phyloP scores from a whole-genome alignment of 371 early-diverging fungal species.

The Funneliformis caledonium region DNA sequence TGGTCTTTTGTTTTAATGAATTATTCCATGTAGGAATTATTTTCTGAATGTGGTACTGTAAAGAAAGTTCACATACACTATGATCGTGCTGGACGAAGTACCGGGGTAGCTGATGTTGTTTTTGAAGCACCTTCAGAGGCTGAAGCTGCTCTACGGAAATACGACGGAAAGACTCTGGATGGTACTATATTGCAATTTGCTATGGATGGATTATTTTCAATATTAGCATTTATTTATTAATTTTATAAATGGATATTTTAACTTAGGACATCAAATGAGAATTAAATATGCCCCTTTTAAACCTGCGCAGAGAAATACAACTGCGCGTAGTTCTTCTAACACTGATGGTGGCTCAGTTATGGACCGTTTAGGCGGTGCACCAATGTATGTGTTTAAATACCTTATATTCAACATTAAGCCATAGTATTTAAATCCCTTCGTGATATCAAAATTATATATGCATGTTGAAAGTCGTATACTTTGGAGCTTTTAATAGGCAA shows the following conservation, averaged over 20 bases:
- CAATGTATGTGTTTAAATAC: slow-evolving; percentile 13
- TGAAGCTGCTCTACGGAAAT: slow-evolving; percentile 57
- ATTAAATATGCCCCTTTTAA: slow-evolving; percentile 31
- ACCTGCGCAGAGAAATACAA: slow-evolving; percentile 15
- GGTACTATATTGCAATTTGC: slow-evolving; percentile 47
- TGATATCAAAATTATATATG: no score
- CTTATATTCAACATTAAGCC: background rate
- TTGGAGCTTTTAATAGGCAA: no score
- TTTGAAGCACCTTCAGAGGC: slow-evolving; percentile 58
- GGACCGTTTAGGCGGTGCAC: slow-evolving; percentile 33
- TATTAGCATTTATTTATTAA: background rate
- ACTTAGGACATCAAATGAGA: slow-evolving; percentile 32
- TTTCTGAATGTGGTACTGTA: slow-evolving; percentile 57
- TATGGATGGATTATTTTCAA: background rate
- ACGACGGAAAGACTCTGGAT: slow-evolving; percentile 66
- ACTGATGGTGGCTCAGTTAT: slow-evolving; percentile 25
- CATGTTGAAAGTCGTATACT: no score
- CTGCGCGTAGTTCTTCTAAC: background rate
- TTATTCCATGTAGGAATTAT: slow-evolving; percentile 52
- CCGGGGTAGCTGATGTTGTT: slow-evolving; percentile 68
- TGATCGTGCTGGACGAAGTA: slow-evolving; percentile 63
- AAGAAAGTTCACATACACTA: slow-evolving; percentile 60
- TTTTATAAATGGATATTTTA: background rate
- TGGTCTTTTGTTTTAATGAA: background rate
- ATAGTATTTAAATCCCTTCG: background rate